A percentile compares a stretch with the other conserved stretches of the same genome.
Conservation (phyloP, 495 filamentous ascomycete genomes). For the Trichocladium antarcticum region DNA sequence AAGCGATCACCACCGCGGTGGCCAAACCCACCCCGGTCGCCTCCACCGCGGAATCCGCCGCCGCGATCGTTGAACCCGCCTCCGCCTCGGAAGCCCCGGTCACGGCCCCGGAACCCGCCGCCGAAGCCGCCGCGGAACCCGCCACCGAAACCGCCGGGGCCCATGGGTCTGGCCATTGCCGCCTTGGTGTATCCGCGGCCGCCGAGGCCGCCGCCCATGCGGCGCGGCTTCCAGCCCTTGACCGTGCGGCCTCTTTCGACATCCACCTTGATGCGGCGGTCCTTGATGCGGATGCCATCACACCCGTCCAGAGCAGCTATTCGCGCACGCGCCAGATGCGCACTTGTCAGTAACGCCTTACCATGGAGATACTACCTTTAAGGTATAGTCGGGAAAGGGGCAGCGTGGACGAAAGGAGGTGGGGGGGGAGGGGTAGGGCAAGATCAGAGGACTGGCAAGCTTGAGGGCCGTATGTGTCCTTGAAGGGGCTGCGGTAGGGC, state of each 20-base stretch:
- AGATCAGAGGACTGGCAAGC: conserved; percentile 39
- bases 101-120: conserved; percentile 40
- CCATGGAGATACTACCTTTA: conserved; percentile 31
- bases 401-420: conserved; percentile 1
- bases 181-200: conserved; percentile 89
- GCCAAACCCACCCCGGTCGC: conserved; percentile 48
- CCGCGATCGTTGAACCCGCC: conserved; percentile 40
- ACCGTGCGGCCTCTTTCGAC: conserved; percentile 94
- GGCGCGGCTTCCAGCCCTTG: conserved; percentile 85
- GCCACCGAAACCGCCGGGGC: conserved; percentile 58
- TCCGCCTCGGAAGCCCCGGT: conserved; percentile 46
- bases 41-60: conserved; percentile 47
- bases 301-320: conserved; percentile 48
- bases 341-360: conserved; percentile 47
- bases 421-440: conserved; percentile 10
- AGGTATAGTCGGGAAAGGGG: conserved; percentile 12
- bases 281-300: conserved; percentile 87
- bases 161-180: conserved; percentile 59
- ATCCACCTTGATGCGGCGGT: conserved; percentile 83
- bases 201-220: conserved; percentile 84
- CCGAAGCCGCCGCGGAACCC: conserved; percentile 47
- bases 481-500: conserved; percentile 6
- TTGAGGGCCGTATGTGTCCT: conserved; percentile 43
- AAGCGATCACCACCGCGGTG: conserved; percentile 34
- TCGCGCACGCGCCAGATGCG: conserved; percentile 43